A percentile compares a stretch with the other conserved stretches of the same genome.
phyloP scores from a whole-genome alignment of 1,139 yeast species.

The Eremothecium cymbalariae region DNA sequence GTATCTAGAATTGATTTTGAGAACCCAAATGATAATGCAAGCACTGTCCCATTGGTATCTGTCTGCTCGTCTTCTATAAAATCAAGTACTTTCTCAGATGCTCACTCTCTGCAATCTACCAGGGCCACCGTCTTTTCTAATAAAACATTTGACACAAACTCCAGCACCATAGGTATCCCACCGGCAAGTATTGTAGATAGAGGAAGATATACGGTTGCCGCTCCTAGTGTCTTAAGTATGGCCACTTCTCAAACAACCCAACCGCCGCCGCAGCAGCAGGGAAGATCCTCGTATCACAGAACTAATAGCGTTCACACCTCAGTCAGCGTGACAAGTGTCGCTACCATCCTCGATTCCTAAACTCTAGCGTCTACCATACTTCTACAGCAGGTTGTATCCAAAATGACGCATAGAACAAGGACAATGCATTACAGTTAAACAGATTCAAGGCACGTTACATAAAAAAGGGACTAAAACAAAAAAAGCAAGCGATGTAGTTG shows the following conservation, averaged over 20 bases:
- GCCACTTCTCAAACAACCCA: slow-evolving; percentile 14
- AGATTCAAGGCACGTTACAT: too few relatives aligned
- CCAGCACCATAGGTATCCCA: slow-evolving; percentile 55
- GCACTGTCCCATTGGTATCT: slow-evolving; percentile 48
- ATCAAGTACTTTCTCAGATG: slow-evolving; percentile 34
- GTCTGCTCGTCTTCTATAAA: slow-evolving; percentile 39
- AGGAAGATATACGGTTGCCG: slow-evolving; percentile 22
- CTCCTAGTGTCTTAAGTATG: slow-evolving; percentile 9
- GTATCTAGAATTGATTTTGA: slow-evolving; percentile 8
- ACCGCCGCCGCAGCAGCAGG: slow-evolving; percentile 12
- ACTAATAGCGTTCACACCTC: slow-evolving; percentile 7
- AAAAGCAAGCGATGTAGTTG: too few relatives aligned
- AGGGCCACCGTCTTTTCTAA: slow-evolving; percentile 36
- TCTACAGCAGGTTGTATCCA: too few relatives aligned
- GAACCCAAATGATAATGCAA: slow-evolving; percentile 33
- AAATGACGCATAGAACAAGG: too few relatives aligned
- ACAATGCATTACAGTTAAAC: too few relatives aligned
- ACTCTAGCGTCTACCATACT: too few relatives aligned
- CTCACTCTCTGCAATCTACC: slow-evolving; percentile 34
- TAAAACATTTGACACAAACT: slow-evolving; percentile 49
- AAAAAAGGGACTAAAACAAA: too few relatives aligned
- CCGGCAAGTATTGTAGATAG: slow-evolving; percentile 57
- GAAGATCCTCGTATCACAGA: slow-evolving; percentile 17
- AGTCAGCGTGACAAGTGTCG: slow-evolving; percentile 5
- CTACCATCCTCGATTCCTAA: slow-evolving; percentile 4